Evolutionary conservation across 441 rosid species (phyloP).

Genomic region (Sinapis alba): DNA sequence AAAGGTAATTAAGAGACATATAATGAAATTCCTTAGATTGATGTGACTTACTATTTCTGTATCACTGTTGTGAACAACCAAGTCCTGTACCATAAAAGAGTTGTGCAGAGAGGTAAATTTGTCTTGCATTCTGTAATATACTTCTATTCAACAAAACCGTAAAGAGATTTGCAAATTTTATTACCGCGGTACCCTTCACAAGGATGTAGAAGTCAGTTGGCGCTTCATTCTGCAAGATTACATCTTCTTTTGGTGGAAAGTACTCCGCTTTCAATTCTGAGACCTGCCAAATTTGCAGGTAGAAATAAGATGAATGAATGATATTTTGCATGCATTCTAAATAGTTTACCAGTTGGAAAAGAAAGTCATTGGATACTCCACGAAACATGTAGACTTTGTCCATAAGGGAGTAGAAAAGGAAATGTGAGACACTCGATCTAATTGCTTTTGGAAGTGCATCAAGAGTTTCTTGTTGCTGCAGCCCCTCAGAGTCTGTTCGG

Average conservation of each 20-base stretch:
- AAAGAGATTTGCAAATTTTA: neutral
- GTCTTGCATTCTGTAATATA: neutral
- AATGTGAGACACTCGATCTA: conserved; percentile 78
- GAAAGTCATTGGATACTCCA: conserved; percentile 76
- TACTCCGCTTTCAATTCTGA: conserved; percentile 92
- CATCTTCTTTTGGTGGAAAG: conserved; percentile 87
- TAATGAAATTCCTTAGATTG: neutral
- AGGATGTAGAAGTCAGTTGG: conserved; percentile 86
- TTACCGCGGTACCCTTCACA: conserved; percentile 81
- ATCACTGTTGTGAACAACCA: conserved; percentile 42
- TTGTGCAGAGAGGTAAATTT: neutral
- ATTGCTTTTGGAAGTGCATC: conserved; percentile 91
- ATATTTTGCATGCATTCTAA: neutral
- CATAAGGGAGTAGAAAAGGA: conserved; percentile 72
- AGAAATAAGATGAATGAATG: neutral
- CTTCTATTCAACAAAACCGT: neutral
- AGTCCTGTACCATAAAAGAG: conserved; percentile 53
- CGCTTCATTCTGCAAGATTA: conserved; percentile 86
- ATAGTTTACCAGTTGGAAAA: conserved; percentile 72
- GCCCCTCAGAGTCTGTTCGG: conserved; percentile 82
- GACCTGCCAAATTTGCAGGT: conserved; percentile 45
- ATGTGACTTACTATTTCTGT: conserved; percentile 57
- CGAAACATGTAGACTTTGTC: conserved; percentile 76
- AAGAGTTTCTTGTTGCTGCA: conserved; percentile 82
- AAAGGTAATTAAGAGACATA: neutral